These are phyloP conservation scores for Neurospora cerealis DNA, from an alignment of 495 filamentous ascomycete species.

Conservation along the genomic window DNA sequence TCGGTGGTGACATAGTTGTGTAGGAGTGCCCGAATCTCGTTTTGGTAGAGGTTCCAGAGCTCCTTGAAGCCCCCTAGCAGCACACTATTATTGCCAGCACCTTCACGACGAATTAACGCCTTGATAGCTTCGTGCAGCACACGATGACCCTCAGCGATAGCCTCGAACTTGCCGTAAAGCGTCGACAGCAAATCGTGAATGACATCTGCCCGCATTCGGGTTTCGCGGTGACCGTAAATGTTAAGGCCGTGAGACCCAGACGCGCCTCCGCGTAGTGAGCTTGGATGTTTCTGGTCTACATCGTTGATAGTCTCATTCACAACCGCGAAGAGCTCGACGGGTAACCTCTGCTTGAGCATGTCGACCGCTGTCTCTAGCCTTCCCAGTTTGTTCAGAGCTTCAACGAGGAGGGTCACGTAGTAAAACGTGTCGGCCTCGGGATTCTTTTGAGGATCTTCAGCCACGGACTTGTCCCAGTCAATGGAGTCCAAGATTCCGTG, in stretches of 20 bases:
- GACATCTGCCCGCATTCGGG: slow-evolving; percentile 64
- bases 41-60: slow-evolving; percentile 75
- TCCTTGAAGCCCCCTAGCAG: slow-evolving; percentile 79
- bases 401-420: slow-evolving; percentile 80
- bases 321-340: slow-evolving; percentile 86
- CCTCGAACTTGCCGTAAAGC: slow-evolving; percentile 90
- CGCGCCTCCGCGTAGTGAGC: slow-evolving; percentile 47
- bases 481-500: slow-evolving; percentile 71
- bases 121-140: slow-evolving; percentile 85
- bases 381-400: slow-evolving; percentile 80
- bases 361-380: slow-evolving; percentile 78
- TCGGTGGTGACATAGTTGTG: slow-evolving; percentile 98
- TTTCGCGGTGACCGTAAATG: slow-evolving; percentile 54
- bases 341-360: slow-evolving; percentile 81
- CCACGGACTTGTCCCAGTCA: slow-evolving; percentile 55
- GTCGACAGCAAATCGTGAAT: slow-evolving; percentile 86
- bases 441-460: slow-evolving; percentile 82
- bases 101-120: slow-evolving; percentile 69
- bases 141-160: slow-evolving; percentile 91
- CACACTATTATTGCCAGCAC: slow-evolving; percentile 44
- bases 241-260: slow-evolving; percentile 48
- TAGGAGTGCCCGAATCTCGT: slow-evolving; percentile 76
- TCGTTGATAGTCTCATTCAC: slow-evolving; percentile 93
- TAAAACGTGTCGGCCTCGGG: slow-evolving; percentile 91
- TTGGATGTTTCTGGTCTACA: slow-evolving; percentile 82